A percentile compares a stretch with the other conserved stretches of the same genome.
Evolutionary conservation across 2,329 filamentous ascomycete genomes (phyloP).

Genomic region (Cladosporium colombiae): DNA sequence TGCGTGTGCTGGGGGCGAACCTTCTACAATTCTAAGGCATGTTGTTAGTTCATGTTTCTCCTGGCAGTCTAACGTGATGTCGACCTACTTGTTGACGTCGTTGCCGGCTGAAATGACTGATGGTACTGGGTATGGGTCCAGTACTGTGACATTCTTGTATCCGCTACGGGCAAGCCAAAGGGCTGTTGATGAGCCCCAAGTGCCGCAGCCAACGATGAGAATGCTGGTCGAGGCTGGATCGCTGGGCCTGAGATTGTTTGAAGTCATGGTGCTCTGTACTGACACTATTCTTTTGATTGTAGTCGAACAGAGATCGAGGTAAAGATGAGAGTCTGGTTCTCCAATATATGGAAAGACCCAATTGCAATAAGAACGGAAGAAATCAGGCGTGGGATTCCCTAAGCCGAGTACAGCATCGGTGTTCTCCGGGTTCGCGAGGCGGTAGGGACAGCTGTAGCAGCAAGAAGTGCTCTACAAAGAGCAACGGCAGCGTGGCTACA

Average conservation of each 20-base stretch:
- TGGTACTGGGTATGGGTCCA: conserved; percentile 50
- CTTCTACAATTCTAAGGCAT: conserved; percentile 42
- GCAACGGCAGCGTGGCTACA: background rate
- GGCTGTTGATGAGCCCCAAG: conserved; percentile 56
- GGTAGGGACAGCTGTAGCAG: background rate
- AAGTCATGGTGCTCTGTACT: background rate
- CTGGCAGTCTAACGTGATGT: too few species aligned
- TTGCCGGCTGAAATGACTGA: conserved; percentile 53
- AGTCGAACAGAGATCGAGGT: background rate
- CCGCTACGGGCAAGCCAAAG: conserved; percentile 52
- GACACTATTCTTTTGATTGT: background rate
- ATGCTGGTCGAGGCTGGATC: conserved; percentile 24
- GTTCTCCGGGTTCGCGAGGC: background rate
- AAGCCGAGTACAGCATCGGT: background rate
- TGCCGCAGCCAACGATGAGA: conserved; percentile 53
- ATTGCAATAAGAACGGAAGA: background rate
- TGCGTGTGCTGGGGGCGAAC: conserved; percentile 27
- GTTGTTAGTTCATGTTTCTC: background rate
- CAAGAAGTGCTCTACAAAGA: background rate
- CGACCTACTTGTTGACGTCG: conserved; percentile 48
- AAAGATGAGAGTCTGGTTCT: background rate
- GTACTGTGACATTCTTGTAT: conserved; percentile 51
- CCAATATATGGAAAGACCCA: background rate
- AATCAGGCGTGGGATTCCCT: background rate
- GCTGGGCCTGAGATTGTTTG: background rate